Percentiles rank a stretch among this genome's conserved stretches.
phyloP scores from a whole-genome alignment of 352 stramenopile species.

The Globisporangium takayamanum region DNA sequence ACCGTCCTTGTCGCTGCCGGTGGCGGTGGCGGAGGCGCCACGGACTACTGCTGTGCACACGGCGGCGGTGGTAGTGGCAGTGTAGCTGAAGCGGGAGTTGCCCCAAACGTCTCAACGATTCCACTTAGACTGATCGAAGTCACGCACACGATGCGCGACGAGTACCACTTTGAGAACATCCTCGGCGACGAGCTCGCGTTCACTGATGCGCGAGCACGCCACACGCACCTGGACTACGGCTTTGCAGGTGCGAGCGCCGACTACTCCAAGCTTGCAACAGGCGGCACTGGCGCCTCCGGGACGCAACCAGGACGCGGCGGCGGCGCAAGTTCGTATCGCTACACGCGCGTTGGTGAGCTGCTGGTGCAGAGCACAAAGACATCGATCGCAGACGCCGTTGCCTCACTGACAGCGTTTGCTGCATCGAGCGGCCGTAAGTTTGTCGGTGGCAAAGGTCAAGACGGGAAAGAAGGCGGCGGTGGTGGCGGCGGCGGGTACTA shows the following conservation, averaged over 20 bases:
- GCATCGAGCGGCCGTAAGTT: conserved; percentile 34
- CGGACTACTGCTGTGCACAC: conserved; percentile 73
- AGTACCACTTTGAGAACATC: conserved; percentile 52
- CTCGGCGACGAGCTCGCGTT: conserved; percentile 40
- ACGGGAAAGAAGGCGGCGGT: conserved; percentile 71
- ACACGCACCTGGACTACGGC: conserved; percentile 50
- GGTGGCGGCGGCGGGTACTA: conserved; percentile 71
- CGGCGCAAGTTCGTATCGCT: conserved; percentile 34
- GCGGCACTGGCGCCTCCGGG: conserved; percentile 27
- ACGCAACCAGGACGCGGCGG: conserved; percentile 26
- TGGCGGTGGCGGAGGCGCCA: conserved; percentile 60
- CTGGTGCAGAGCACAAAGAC: conserved; percentile 3
- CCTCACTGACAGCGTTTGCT: conserved; percentile 17
- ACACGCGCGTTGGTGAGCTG: neutral
- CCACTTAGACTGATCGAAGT: conserved; percentile 14
- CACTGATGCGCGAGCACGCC: conserved; percentile 30
- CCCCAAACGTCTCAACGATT: conserved; percentile 28
- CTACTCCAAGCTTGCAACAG: conserved; percentile 51
- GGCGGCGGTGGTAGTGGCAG: conserved; percentile 54
- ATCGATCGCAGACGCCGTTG: conserved; percentile 25
- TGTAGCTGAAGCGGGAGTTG: conserved; percentile 29
- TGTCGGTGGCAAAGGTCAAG: conserved; percentile 54
- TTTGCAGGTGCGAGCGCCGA: conserved; percentile 36
- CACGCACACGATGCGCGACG: conserved; percentile 27
- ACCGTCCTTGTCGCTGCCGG: conserved; percentile 59